Evolutionary conservation across 805 yeast genomes (phyloP), one percentile per base, ranked within the genome.

Genomic region (Yamadazyma kitorensis): DNA sequence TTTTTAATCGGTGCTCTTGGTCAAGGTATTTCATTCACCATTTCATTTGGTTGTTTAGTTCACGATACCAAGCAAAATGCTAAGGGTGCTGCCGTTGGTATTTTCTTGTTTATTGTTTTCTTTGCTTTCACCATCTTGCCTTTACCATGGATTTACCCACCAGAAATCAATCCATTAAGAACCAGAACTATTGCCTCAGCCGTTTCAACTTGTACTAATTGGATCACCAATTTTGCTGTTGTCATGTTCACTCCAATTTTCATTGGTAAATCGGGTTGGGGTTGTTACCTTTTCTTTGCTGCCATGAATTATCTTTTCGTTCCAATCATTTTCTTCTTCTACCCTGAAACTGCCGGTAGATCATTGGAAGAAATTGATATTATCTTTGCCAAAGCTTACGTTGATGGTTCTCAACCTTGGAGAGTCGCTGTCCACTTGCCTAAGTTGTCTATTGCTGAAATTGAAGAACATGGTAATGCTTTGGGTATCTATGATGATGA

Each of bases 401-500:
- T 59, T 29, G 88, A 82, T 41, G 69, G 70, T 31, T 70, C 70
- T 45, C 72, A 68, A 42, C 76, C 82, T 21, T 81, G 70, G 72
- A 68, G 76, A 55, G 81, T 82, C 30, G 88, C 88, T 32, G 66
- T 70, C 24, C 61, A 70, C 36, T 49, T 82, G 69, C 86, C 86
- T 24, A 73, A 71, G 54, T 66, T 82, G 39, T 53, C 73, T n/a
- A 56, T 57, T 41, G 61, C 64, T 38, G 80, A 80, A 56, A 71
- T 81, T 45, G 84, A 78, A 55, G 72, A 62, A 33, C 80, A 80
- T 47, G 82, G 79, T 49, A 60, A 55, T 43, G 72, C 67, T 30
- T 67, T 80, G 39, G 86, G 86, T 33, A 58, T 80, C 30, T 69
- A 61, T 54, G 73, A 68, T 27, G 68, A 56, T 24, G 67, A 66